These are phyloP conservation scores for Exophiala viscosa DNA, from an alignment of 2,329 filamentous ascomycete species.

Conservation along the genomic window DNA sequence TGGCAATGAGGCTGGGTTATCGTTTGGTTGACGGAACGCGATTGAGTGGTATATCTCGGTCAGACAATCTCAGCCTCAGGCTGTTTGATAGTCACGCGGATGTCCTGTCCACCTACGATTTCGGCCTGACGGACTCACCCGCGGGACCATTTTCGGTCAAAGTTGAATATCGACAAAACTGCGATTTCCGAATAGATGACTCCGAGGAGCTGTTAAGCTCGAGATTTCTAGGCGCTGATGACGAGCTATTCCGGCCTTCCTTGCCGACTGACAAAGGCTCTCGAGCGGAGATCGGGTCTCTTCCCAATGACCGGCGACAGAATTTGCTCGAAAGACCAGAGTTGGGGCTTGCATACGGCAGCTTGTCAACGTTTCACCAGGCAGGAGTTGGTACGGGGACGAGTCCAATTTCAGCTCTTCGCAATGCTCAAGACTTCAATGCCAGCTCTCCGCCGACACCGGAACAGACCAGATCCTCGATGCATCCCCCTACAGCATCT, in stretches of 20 bases:
- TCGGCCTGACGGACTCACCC: constrained; percentile 81
- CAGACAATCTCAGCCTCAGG: constrained; percentile 68
- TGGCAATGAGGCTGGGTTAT: constrained; percentile 69
- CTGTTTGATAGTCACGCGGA: constrained; percentile 62
- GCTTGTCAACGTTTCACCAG: constrained; percentile 79
- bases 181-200: constrained; percentile 86
- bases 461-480: constrained; percentile 46
- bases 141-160: constrained; percentile 77
- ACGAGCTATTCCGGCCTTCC: constrained; percentile 80
- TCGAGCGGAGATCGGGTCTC: constrained; percentile 58
- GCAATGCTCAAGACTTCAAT: constrained; percentile 59
- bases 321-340: constrained; percentile 51
- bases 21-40: constrained; percentile 65
- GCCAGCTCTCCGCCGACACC: constrained; percentile 49
- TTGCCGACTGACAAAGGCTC: constrained; percentile 53
- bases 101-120: constrained; percentile 70
- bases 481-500: constrained; percentile 42
- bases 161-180: constrained; percentile 81
- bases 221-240: constrained; percentile 86
- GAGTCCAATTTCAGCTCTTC: constrained; percentile 79
- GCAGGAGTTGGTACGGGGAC: constrained; percentile 73
- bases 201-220: constrained; percentile 88
- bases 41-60: constrained; percentile 47
- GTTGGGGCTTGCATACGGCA: constrained; percentile 78
- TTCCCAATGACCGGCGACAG: constrained; percentile 59